These are phyloP conservation scores for Aspergillus leporis DNA, from an alignment of 495 filamentous ascomycete species.

Conservation along the genomic window DNA sequence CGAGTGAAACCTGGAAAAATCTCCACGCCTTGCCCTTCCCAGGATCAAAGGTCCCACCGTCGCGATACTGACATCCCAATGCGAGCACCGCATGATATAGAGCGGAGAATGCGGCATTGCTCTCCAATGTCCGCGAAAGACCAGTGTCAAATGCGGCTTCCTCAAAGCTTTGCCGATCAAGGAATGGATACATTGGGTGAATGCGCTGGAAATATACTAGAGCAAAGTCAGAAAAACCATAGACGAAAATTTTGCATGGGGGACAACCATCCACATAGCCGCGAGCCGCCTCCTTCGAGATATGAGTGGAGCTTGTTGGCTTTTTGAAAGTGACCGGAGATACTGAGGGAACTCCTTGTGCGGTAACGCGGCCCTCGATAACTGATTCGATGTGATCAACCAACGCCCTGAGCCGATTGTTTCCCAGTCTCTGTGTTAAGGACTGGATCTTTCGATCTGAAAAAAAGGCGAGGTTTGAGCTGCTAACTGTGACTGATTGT, in stretches of 20 bases:
- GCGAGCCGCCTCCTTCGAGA: not conserved
- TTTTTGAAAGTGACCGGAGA: slow-evolving; percentile 6
- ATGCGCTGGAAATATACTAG: slow-evolving; percentile 38
- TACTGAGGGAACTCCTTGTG: not conserved
- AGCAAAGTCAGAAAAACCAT: not conserved
- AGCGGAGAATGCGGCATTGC: slow-evolving; percentile 27
- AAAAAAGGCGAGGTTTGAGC: slow-evolving; percentile 37
- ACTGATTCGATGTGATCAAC: slow-evolving; percentile 25
- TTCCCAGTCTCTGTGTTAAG: slow-evolving; percentile 31
- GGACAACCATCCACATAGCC: slow-evolving; percentile 5
- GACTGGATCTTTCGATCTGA: slow-evolving; percentile 34
- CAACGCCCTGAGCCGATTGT: slow-evolving; percentile 35
- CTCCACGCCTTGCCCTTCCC: slow-evolving; percentile 37
- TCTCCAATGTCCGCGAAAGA: slow-evolving; percentile 8
- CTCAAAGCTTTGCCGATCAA: slow-evolving; percentile 33
- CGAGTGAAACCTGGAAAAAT: slow-evolving; percentile 29
- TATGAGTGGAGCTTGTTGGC: not conserved
- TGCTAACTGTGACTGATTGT: slow-evolving; percentile 20
- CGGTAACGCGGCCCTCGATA: slow-evolving; percentile 21
- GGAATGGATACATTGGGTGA: slow-evolving; percentile 36
- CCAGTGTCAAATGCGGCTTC: slow-evolving; percentile 19
- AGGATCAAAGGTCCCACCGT: slow-evolving; percentile 33
- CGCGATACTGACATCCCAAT: slow-evolving; percentile 33
- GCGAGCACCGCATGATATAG: slow-evolving; percentile 40
- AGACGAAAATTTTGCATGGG: not conserved